These are phyloP conservation scores for Leucosporidium creatinivorum DNA, from an alignment of 768 basidiomycete species.

Conservation along the genomic window DNA sequence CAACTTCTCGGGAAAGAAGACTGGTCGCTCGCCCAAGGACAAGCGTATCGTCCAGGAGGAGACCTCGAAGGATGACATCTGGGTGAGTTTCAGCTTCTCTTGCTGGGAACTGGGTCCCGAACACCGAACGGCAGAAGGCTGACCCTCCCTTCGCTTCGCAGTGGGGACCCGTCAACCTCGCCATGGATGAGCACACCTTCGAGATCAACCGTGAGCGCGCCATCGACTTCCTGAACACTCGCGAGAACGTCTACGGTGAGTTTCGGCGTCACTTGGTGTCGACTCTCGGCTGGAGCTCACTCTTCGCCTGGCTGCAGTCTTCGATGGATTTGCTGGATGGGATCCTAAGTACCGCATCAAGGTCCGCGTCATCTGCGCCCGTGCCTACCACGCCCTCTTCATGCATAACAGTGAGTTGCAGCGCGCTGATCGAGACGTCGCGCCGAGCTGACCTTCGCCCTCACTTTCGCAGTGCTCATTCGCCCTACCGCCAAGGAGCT, in stretches of 20 bases:
- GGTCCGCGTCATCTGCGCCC: slow-evolving; percentile 96
- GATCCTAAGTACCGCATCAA: slow-evolving; percentile 99
- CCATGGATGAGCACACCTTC: slow-evolving; percentile 72
- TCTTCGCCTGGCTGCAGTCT: neutral
- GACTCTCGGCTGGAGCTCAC: neutral
- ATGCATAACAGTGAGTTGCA: slow-evolving; percentile 37
- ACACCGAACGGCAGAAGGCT: too few species aligned
- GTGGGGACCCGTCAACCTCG: slow-evolving; percentile 99
- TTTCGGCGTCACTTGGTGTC: neutral
- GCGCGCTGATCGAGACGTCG: neutral
- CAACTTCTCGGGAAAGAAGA: slow-evolving; percentile 99
- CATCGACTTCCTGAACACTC: slow-evolving; percentile 97
- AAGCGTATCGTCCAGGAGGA: slow-evolving; percentile 99
- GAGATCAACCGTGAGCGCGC: slow-evolving; percentile 58
- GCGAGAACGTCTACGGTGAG: slow-evolving; percentile 66
- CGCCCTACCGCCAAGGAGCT: slow-evolving; percentile 93
- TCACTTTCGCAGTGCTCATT: slow-evolving; percentile 68
- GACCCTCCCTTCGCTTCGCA: too few species aligned
- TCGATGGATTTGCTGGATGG: slow-evolving; percentile 48
- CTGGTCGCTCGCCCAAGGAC: slow-evolving; percentile 94
- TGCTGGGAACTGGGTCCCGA: slow-evolving; percentile 75
- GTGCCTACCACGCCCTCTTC: slow-evolving; percentile 91
- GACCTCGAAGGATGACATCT: slow-evolving; percentile 89
- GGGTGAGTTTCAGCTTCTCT: slow-evolving; percentile 45
- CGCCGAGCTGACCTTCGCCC: neutral